Conservation (phyloP, 2,329 filamentous ascomycete genomes). For the Alternaria atra region DNA sequence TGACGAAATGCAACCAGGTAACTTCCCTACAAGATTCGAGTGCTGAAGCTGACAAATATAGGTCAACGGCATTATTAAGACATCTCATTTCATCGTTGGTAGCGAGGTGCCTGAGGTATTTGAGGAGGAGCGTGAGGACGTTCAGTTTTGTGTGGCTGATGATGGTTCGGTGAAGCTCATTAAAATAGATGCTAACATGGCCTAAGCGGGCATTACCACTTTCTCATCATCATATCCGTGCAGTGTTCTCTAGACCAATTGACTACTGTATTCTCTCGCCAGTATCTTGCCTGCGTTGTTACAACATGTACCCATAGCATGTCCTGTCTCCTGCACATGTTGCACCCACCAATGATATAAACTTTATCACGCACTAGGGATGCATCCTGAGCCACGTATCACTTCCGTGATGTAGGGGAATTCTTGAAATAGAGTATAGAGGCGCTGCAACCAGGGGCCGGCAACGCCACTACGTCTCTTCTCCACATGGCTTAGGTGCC, state of each 20-base stretch:
- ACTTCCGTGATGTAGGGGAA: neutral
- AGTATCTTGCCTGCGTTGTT: neutral
- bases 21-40: too few relatives aligned
- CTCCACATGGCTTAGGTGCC: neutral
- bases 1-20: too few relatives aligned
- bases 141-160: neutral
- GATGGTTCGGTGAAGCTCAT: too few relatives aligned
- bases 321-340: neutral
- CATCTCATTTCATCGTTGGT: neutral
- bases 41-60: too few relatives aligned
- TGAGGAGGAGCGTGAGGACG: neutral
- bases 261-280: neutral
- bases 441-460: neutral
- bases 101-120: neutral
- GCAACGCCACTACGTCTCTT: neutral
- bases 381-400: neutral
- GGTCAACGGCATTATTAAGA: neutral
- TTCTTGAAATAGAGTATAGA: slow-evolving; percentile 3
- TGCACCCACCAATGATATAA: neutral
- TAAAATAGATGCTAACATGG: too few relatives aligned
- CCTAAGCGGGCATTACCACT: too few relatives aligned
- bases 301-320: neutral
- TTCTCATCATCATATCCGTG: too few relatives aligned
- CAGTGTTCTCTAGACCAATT: too few relatives aligned
- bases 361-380: neutral